phyloP scores from a whole-genome alignment of 2,329 filamentous ascomycete species.

The Fusarium torulosum region DNA sequence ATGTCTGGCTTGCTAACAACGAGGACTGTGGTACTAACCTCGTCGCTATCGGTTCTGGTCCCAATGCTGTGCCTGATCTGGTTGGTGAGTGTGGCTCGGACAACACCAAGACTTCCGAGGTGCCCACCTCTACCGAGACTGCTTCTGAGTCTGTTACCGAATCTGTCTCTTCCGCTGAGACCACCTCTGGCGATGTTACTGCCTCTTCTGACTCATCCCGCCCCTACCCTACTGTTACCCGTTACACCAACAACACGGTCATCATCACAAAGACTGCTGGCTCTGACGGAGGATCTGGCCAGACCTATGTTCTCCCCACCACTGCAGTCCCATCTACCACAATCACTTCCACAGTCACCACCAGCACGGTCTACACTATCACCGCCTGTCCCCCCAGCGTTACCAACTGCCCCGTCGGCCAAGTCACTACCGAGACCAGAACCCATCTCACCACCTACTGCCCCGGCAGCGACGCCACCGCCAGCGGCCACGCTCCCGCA shows the following conservation, averaged over 20 bases:
- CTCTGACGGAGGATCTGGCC: neutral
- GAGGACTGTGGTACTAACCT: constrained; percentile 56
- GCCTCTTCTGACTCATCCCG: constrained; percentile 1
- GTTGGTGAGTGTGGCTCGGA: constrained; percentile 49
- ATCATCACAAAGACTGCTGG: constrained; percentile 19
- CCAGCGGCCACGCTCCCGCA: constrained; percentile 6
- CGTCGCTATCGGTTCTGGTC: constrained; percentile 55
- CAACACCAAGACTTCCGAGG: constrained; percentile 32
- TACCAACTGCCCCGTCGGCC: constrained; percentile 48
- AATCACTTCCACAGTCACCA: constrained; percentile 49
- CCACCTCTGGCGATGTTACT: constrained; percentile 24
- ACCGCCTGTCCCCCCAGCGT: constrained; percentile 50
- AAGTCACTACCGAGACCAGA: constrained; percentile 48
- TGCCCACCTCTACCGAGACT: constrained; percentile 32
- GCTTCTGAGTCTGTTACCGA: constrained; percentile 12
- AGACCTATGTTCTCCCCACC: constrained; percentile 22
- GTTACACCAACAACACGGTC: constrained; percentile 36
- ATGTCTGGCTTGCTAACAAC: constrained; percentile 55
- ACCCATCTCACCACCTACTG: constrained; percentile 55
- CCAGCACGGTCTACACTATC: constrained; percentile 50
- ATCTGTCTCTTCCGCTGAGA: constrained; percentile 6
- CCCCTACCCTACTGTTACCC: constrained; percentile 33
- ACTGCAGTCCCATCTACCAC: constrained; percentile 26
- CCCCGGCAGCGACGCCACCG: constrained; percentile 43
- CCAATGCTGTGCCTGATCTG: constrained; percentile 53